Evolutionary conservation across 2,329 filamentous ascomycete genomes (phyloP).

Genomic region (Aureobasidium melanogenum): DNA sequence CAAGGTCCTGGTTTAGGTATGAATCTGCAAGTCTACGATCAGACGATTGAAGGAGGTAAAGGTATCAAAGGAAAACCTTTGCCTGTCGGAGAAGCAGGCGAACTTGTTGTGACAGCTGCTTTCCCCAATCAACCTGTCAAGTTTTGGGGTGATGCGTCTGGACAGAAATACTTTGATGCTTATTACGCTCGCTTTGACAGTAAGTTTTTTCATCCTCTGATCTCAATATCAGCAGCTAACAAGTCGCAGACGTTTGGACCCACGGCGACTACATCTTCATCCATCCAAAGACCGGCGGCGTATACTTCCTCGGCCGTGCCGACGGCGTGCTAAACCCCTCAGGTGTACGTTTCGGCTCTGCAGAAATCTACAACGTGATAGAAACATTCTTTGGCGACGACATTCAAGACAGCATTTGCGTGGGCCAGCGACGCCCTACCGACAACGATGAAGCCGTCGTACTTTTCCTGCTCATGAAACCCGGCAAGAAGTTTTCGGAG

Average conservation of each 20-base stretch:
- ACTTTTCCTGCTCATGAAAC: constrained; percentile 51
- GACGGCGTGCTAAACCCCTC: constrained; percentile 75
- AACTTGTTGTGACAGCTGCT: constrained; percentile 59
- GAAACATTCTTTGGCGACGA: constrained; percentile 55
- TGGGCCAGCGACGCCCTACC: constrained; percentile 61
- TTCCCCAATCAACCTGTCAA: constrained; percentile 66
- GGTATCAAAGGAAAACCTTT: constrained; percentile 43
- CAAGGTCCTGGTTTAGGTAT: constrained; percentile 46
- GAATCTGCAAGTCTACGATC: constrained; percentile 53
- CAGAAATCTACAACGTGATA: constrained; percentile 70
- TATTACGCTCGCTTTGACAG: constrained; percentile 39
- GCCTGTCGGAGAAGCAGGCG: constrained; percentile 58
- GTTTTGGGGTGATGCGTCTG: constrained; percentile 37
- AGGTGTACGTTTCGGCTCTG: constrained; percentile 69
- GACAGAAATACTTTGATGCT: constrained; percentile 35
- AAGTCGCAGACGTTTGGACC: constrained; percentile 55
- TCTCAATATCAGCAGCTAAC: not conserved
- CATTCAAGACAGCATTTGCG: constrained; percentile 66
- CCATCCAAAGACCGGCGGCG: constrained; percentile 56
- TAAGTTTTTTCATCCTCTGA: not conserved
- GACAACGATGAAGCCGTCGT: constrained; percentile 52
- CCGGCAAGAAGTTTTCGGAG: constrained; percentile 47
- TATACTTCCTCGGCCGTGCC: constrained; percentile 59
- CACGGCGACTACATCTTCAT: constrained; percentile 72
- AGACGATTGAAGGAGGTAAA: constrained; percentile 33